Evolutionary conservation across 2,329 filamentous ascomycete species (phyloP).

Genomic region (Helotiales sp.): DNA sequence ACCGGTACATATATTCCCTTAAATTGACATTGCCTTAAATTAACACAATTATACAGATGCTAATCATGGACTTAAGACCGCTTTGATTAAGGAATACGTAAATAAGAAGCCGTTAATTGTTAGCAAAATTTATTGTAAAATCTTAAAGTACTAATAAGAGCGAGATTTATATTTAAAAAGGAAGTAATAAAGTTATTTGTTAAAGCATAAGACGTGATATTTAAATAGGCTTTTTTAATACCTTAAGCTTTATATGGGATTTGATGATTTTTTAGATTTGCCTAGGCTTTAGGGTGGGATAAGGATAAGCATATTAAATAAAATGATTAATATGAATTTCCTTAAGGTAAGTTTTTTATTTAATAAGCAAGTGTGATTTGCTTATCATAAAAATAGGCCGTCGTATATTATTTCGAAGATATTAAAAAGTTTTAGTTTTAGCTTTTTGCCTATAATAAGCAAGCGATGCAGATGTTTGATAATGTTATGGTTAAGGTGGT

Average conservation of each 20-base stretch:
- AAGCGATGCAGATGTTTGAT: background rate
- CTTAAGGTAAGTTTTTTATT: background rate
- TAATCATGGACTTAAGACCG: background rate
- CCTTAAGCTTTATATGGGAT: background rate
- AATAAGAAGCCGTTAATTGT: background rate
- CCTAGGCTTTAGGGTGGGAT: background rate
- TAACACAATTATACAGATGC: background rate
- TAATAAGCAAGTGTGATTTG: background rate
- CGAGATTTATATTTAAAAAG: background rate
- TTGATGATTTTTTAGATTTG: background rate
- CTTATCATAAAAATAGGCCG: background rate
- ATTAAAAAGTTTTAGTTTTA: background rate
- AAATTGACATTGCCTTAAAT: background rate
- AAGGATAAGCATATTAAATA: background rate
- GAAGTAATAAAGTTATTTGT: background rate
- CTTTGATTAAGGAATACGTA: background rate
- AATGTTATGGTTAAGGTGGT: background rate
- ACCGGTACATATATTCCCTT: background rate
- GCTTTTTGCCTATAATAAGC: background rate
- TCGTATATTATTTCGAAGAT: background rate
- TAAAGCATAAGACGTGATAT: background rate
- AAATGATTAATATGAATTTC: background rate
- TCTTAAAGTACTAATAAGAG: background rate
- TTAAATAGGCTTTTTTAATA: background rate
- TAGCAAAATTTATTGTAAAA: background rate